phyloP scores from a whole-genome alignment of 176 grass and related monocot genomes.

The Raddia distichophylla region DNA sequence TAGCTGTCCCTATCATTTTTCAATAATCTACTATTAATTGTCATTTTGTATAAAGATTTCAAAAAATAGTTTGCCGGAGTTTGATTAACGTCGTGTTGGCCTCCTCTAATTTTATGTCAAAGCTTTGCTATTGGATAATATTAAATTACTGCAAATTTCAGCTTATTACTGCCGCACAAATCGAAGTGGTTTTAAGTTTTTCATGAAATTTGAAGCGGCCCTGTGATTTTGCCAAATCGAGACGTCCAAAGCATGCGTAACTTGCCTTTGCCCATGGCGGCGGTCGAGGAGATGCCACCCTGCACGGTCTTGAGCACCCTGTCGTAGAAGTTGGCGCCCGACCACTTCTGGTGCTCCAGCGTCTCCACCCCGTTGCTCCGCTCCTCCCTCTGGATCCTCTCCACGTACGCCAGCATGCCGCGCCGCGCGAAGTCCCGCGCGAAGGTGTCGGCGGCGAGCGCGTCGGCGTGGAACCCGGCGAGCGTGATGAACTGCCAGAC shows the following conservation, averaged over 20 bases:
- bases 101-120: too few relatives aligned
- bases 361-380: slow-evolving; percentile 86
- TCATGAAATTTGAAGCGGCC: too few relatives aligned
- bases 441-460: slow-evolving; percentile 83
- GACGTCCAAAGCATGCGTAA: not conserved
- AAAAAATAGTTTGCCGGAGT: too few relatives aligned
- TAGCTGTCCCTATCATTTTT: too few relatives aligned
- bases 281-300: slow-evolving; percentile 87
- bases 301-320: slow-evolving; percentile 92
- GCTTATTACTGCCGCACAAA: too few relatives aligned
- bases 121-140: too few relatives aligned
- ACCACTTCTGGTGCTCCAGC: slow-evolving; percentile 95
- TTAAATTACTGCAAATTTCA: too few relatives aligned
- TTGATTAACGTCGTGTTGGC: too few relatives aligned
- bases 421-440: slow-evolving; percentile 77
- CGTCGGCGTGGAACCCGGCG: slow-evolving; percentile 93
- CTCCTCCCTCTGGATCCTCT: slow-evolving; percentile 97
- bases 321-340: slow-evolving; percentile 87
- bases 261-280: slow-evolving; percentile 96
- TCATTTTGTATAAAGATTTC: too few relatives aligned
- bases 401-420: slow-evolving; percentile 90
- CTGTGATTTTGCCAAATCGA: too few relatives aligned
- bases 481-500: slow-evolving; percentile 98
- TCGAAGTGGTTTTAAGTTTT: too few relatives aligned
- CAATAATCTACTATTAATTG: too few relatives aligned